Base-by-base conservation (phyloP, 2,329 filamentous ascomycete genomes). In the Fusarium duplospermum region DNA sequence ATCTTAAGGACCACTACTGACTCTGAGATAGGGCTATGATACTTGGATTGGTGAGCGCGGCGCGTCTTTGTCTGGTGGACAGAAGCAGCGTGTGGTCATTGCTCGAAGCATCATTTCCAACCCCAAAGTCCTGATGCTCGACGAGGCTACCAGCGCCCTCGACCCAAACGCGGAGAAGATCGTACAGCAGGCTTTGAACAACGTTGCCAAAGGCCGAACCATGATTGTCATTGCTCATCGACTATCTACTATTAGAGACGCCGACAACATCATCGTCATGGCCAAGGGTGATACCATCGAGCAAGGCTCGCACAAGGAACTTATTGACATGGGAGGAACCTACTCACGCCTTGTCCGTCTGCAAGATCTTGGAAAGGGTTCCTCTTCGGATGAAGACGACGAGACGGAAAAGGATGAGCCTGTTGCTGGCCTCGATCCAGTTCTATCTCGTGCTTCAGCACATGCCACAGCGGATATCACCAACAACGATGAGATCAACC, bases 181-280 rank as follows among this genome's bases (percentile, higher is more conserved):
- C 24, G 89, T 91, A 0, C 89, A 91, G 70, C 80, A 84, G 60
- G 89, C 89, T 0, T 83, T 91, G 22, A 87, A 89, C 70, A 86
- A 87, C 7, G 82, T 83, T 9, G 89, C 89, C 2, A 83, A 86
- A 52, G 87, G 87, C 27, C 85, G 91, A 20, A 93, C 92, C 1
- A 92, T 91, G 4, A 89, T 93, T 50, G 86, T 91, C 22, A 92
- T 93, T 67, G 91, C 91, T 0, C 90, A 91, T 77, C 82, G 89
- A 2, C 82, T 92, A 1, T 88, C 87, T 0, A 91, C 89, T 0
- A 88, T 91, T 66, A 86, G 86, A 69, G 84, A 89, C 59, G 91
- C 91, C 0, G 89, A 93, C 75, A 88, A 90, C 60, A 93, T 93
- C 64, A 83, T 93, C 13, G 91, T 93, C 18, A 85, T 93, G 76